A percentile compares a stretch with the other conserved stretches of the same genome.
Conservation (phyloP, 106 monocot species). For the Hemerocallis citrina region DNA sequence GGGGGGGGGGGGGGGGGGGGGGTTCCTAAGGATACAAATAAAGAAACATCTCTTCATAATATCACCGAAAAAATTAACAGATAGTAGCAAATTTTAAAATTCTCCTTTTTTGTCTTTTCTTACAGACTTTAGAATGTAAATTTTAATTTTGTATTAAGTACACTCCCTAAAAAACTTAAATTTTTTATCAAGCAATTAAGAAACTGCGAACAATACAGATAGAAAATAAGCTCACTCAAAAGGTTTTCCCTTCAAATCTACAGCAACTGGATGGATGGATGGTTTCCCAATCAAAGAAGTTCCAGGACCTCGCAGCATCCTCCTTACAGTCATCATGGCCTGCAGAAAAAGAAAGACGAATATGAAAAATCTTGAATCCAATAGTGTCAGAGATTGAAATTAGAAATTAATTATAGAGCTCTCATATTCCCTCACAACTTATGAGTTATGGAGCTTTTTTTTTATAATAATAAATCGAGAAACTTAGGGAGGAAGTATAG, state of each 20-base stretch:
- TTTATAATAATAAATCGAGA: background rate
- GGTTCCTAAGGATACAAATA: too few relatives aligned
- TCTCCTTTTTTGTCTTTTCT: too few relatives aligned
- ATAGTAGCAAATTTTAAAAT: too few relatives aligned
- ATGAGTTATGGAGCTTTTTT: background rate
- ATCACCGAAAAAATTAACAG: too few relatives aligned
- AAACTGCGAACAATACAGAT: background rate
- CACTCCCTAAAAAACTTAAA: too few relatives aligned
- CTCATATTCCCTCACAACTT: background rate
- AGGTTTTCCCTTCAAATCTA: constrained; percentile 65
- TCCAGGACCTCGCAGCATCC: constrained; percentile 47
- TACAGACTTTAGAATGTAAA: too few relatives aligned
- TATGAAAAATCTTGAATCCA: too few relatives aligned
- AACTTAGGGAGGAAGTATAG: background rate
- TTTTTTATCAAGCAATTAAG: background rate
- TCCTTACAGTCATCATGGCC: constrained; percentile 77
- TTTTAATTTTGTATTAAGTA: too few relatives aligned
- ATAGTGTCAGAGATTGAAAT: too few relatives aligned
- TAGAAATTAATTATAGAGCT: background rate
- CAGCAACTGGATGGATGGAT: constrained; percentile 55
- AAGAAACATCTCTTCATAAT: too few relatives aligned
- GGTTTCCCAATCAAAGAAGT: constrained; percentile 50
- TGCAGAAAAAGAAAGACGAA: constrained; percentile 2
- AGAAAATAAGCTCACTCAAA: constrained; percentile 40
- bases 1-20: too few relatives aligned